phyloP scores from a whole-genome alignment of 345 rosid species.

The Barbarea vulgaris region DNA sequence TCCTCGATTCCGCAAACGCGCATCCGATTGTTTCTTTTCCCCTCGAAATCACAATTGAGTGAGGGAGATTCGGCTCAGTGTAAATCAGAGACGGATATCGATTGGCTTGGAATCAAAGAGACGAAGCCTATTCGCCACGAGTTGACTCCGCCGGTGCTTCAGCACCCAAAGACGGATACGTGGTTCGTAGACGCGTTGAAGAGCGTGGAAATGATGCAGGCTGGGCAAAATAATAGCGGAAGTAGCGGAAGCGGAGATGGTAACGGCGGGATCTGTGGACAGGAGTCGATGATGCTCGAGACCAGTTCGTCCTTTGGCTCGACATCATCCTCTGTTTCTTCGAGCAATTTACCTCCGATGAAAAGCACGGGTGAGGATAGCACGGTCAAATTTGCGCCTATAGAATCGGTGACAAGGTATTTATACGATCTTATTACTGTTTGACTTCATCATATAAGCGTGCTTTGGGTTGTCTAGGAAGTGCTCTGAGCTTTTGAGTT shows the following conservation, averaged over 20 bases:
- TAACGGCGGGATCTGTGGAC: conserved; percentile 44
- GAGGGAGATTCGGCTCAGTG: conserved; percentile 26
- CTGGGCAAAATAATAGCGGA: conserved; percentile 30
- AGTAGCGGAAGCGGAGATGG: conserved; percentile 48
- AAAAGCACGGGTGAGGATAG: conserved; percentile 52
- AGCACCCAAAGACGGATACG: conserved; percentile 72
- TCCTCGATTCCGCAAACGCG: conserved; percentile 39
- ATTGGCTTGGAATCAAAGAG: conserved; percentile 38
- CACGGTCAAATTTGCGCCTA: conserved; percentile 39
- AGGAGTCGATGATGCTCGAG: conserved; percentile 70
- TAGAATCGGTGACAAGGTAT: conserved; percentile 60
- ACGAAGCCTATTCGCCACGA: conserved; percentile 29
- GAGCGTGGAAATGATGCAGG: conserved; percentile 56
- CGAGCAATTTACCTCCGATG: conserved; percentile 57
- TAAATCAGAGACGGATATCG: conserved; percentile 20
- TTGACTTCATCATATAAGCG: background rate
- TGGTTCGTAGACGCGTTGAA: conserved; percentile 84
- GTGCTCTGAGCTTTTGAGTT: background rate
- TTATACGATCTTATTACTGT: background rate
- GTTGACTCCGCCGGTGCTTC: conserved; percentile 43
- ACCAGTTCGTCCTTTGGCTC: conserved; percentile 83
- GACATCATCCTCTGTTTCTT: conserved; percentile 67
- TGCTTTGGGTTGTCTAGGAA: background rate
- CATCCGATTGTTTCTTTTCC: conserved; percentile 58
- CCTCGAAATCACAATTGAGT: conserved; percentile 29